Base-by-base conservation (phyloP, 2,329 filamentous ascomycete genomes). In the Fusarium nelsonii region DNA sequence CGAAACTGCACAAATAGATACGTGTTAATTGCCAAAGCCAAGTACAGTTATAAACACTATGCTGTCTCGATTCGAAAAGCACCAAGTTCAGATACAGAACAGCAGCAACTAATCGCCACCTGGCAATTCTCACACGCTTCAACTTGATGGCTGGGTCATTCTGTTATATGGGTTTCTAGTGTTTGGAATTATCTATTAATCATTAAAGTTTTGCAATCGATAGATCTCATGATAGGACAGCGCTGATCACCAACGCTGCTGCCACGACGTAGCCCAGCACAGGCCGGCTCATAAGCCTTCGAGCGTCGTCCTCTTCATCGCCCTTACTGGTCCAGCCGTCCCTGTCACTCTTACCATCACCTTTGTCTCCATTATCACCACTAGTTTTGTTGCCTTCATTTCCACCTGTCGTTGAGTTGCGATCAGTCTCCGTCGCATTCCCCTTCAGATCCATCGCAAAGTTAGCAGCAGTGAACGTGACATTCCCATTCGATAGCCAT, bases 381-480 rank as follows among this genome's bases (percentile, higher is more conserved):
- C 33, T 9, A n/a, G 23, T 39, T 11, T 49, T 44, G 36, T 48
- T 32, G 3, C n/a, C 48, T 12, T 28, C 18, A 2, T 34, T 23
- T 1, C 32, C 39, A 4, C 46, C 26, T 15, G 23, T 26, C 0
- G 46, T 62, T 6, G 60, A 56, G 16, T 59, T 48, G 15, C 20
- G 30, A 23, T 55, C 26, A 15, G 23, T 58, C 6, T 49, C 28
- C 0, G 50, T 60, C 11, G 40, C 40, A 1, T 63, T 57, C 0
- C 59, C 62, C 8, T 71, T 64, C 6, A 74, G 23, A 9, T 58
- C 32, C 72, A 74, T 74, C 3, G 34, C 58, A 33, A 73, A 74
- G 23, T 74, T 71, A 1, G 73, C 71, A 8, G 73, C 71, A 9
- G 69, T 74, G 6, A 74, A 74, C 0, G 73, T 74, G 0, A 72